Evolutionary conservation across 2,329 filamentous ascomycete species (phyloP), one percentile per base, ranked within the genome.

Genomic region (Canariomyces notabilis): DNA sequence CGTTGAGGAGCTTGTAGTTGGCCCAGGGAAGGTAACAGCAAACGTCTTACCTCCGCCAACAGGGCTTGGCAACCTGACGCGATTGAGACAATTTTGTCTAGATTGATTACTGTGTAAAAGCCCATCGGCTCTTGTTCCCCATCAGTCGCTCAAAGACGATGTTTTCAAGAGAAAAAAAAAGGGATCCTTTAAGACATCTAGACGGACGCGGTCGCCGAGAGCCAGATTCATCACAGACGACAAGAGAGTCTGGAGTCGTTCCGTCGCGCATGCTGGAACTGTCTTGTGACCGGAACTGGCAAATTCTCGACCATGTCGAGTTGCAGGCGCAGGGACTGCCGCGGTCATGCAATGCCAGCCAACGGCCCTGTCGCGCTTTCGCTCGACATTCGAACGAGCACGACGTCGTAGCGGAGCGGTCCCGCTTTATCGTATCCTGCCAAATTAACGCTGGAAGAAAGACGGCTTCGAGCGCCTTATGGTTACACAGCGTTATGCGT

Each of bases 401-500:
- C 42, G 33, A 48, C 33, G 37, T 32, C 16, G 35, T 39, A 36
- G 29, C 32, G 23, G 8, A 32, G 32, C 42, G 40, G 29, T 21
- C 20, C 18, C 26, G 35, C 36, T 21, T 23, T 16, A 42, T 48
- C 51, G 49, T 54, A 54, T 54, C 31, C 35, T 49, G 50, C 44
- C 51, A 47, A 54, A 52, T 54, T 33, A 44, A 46, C 37, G 38
- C 26, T 22, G 37, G 38, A 46, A 34, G 21, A 29, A 14, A 44
- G 46, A 42, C 6, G 14, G 20, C 6, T 29, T 29, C 26, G 9
- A 15, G 16, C 31, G 29, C 11, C 33, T n/a, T n/a, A 41, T 41
- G 23, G 46, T 50, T 48, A 48, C 49, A 51, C 49, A 18, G 31
- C 44, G 41, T 31, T 34, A 50, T 44, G 40, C 46, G 33, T 43